Percentiles rank a stretch among this genome's conserved stretches.
These are phyloP conservation scores for Colletotrichum tropicicola DNA, from an alignment of 2,329 filamentous ascomycete species.

Conservation along the genomic window DNA sequence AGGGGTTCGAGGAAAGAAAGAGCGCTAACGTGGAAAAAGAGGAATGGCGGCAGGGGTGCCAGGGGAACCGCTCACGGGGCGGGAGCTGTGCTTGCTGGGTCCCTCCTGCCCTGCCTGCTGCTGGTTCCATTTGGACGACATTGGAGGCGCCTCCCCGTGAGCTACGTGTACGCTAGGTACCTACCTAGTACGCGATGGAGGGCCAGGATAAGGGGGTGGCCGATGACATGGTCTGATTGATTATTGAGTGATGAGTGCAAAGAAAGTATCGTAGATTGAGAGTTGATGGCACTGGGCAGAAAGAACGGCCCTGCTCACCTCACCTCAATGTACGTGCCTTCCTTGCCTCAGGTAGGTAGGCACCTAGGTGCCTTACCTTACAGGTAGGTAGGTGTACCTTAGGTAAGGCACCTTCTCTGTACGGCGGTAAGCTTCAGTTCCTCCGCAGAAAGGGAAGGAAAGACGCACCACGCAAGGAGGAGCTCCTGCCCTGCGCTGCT, in stretches of 20 bases:
- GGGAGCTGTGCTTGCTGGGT: constrained; percentile 7
- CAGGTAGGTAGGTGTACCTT: no score
- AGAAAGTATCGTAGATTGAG: no score
- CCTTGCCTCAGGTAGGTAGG: no score
- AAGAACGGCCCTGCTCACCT: no score
- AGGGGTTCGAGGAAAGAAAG: constrained; percentile 16
- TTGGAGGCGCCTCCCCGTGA: background rate
- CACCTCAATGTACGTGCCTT: no score
- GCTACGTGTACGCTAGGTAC: background rate
- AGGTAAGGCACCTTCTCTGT: no score
- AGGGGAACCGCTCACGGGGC: constrained; percentile 7
- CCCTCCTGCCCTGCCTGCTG: background rate
- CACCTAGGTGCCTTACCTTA: no score
- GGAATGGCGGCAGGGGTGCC: constrained; percentile 13
- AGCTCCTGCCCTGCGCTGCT: background rate
- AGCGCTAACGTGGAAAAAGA: constrained; percentile 19
- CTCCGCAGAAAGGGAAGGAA: background rate
- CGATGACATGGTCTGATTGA: background rate
- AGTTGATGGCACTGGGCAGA: no score
- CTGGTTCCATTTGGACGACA: background rate
- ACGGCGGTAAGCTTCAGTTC: no score
- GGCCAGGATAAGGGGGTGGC: background rate
- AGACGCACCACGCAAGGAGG: constrained; percentile 7
- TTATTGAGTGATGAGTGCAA: background rate
- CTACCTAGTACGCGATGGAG: background rate